These are phyloP conservation scores for Malania oleifera DNA, from an alignment of 164 flowering plant species.

Conservation along the genomic window DNA sequence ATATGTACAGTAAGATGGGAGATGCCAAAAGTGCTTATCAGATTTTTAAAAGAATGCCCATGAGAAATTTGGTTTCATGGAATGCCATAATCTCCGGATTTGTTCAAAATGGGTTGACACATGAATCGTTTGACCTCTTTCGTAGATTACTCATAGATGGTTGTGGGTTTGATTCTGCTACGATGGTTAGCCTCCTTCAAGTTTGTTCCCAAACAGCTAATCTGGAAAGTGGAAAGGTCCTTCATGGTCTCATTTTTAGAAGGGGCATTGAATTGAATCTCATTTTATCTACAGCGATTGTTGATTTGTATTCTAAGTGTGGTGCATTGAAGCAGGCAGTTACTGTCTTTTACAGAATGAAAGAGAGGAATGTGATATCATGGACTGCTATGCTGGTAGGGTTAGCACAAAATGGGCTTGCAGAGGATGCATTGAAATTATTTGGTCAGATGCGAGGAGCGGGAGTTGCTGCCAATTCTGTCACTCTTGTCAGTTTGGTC, in stretches of 20 bases:
- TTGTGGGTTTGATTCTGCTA: conserved; percentile 29
- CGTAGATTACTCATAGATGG: conserved; percentile 14
- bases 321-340: conserved; percentile 28
- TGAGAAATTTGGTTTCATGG: conserved; percentile 41
- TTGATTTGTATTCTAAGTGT: conserved; percentile 40
- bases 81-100: conserved; percentile 41
- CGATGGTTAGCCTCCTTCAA: conserved; percentile 34
- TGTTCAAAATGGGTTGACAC: conserved; percentile 31
- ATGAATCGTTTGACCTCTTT: conserved; percentile 28
- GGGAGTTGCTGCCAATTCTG: conserved; percentile 29
- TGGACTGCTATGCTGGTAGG: conserved; percentile 49
- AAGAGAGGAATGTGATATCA: conserved; percentile 33
- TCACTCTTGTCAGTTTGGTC: conserved; percentile 36
- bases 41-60: conserved; percentile 28
- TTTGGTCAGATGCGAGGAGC: conserved; percentile 32
- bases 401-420: conserved; percentile 42
- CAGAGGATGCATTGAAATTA: conserved; percentile 33
- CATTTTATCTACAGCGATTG: conserved; percentile 34
- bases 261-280: conserved; percentile 28
- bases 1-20: conserved; percentile 37
- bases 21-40: conserved; percentile 17
- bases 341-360: conserved; percentile 30
- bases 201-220: conserved; percentile 28
- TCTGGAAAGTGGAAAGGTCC: conserved; percentile 30
- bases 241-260: conserved; percentile 30